These are phyloP conservation scores for Phyllostachys edulis DNA, from an alignment of 176 grass and related monocot genomes.

Conservation along the genomic window DNA sequence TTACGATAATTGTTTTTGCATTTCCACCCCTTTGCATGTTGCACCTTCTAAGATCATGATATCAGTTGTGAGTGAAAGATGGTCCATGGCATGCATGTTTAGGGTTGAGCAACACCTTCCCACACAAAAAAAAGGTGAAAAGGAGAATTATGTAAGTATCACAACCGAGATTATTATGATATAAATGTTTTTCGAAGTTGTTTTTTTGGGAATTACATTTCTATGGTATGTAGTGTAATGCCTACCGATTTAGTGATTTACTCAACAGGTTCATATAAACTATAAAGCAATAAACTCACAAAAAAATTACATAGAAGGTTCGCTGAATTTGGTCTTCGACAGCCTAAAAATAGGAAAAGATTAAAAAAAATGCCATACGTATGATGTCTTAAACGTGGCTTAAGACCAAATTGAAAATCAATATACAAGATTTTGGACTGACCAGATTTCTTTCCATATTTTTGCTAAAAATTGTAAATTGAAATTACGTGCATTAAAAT, in stretches of 20 bases:
- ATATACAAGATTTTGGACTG: neutral
- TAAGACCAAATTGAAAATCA: neutral
- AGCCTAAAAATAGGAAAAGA: neutral
- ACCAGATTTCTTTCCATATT: neutral
- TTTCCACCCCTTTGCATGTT: too few species aligned
- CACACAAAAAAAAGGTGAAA: neutral
- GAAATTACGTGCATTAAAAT: too few species aligned
- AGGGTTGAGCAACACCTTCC: neutral
- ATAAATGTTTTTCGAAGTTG: neutral
- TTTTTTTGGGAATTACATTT: neutral
- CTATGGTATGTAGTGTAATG: neutral
- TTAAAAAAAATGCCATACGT: neutral
- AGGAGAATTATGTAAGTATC: neutral
- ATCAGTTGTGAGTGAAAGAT: neutral
- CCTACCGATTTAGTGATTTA: neutral
- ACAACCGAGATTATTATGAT: neutral
- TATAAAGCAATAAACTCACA: too few species aligned
- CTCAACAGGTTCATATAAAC: too few species aligned
- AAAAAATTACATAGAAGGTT: neutral
- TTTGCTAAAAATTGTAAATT: too few species aligned
- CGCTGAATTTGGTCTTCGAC: neutral
- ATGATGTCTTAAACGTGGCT: neutral
- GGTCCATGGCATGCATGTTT: neutral
- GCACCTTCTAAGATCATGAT: too few species aligned
- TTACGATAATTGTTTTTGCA: neutral